Base-by-base conservation (phyloP, 208 protist species). In the Sergeia podlipaevii region DNA sequence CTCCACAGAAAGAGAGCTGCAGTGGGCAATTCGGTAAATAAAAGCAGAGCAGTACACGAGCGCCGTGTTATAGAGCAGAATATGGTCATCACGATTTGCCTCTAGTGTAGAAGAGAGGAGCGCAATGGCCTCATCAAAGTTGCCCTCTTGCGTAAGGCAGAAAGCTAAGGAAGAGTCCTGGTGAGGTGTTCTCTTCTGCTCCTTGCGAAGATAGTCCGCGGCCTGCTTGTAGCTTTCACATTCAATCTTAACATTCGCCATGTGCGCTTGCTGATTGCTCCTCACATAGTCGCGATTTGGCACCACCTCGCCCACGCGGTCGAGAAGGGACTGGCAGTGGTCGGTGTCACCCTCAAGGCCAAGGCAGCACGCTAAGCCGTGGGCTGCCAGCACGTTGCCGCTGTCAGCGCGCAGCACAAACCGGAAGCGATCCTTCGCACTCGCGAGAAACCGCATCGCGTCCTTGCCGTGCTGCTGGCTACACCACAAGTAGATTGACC, bases 311-410 rank as follows among this genome's bases (percentile, higher is more conserved):
- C 77, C 72, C 20, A 95, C 76, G 29, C 70, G 72, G 43, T 89
- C 70, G 34, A 95, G 67, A 23, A 91, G 62, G 17, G 73, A 80
- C 65, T 90, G 78, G 18, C 70, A 81, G 8, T 52, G 68, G 34
- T 89, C 79, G 53, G 70, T 65, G 33, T 80, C 46, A 8, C 62
- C 65, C 57, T 85, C 79, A 0, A 91, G 54, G 17, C 75, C 83
- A 23, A 90, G 54, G 70, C 87, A 95, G 66, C 83, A 95, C 33
- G 83, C 83, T 33, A 90, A 59, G 27, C 87, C 87, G 62, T 95
- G 87, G 3, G 81, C 83, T 0, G 83, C 87, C 3, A 91, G 53
- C 8, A 95, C 63, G 52, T 95, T 95, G 32, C 65, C 64, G 33
- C 69, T 52, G 45, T 95, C 87, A 46, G 66, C 45, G 13, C 60